Evolutionary conservation across 2,329 filamentous ascomycete genomes (phyloP).

Genomic region (Penicillium expansum): DNA sequence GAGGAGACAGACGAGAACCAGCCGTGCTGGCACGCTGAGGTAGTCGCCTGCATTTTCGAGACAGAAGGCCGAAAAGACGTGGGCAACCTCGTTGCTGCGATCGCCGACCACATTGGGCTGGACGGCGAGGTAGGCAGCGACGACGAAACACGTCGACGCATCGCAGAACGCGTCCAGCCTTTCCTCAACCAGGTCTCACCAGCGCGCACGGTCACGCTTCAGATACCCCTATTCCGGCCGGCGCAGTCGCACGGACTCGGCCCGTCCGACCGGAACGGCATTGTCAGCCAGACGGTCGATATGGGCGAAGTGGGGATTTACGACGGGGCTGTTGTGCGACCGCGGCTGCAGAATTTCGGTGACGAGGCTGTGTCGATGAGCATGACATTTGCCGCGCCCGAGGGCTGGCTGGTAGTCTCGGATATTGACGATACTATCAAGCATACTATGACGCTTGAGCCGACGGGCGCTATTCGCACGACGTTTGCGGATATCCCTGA

Average conservation of each 20-base stretch:
- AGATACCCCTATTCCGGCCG: slow-evolving; percentile 54
- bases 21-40: slow-evolving; percentile 71
- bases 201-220: slow-evolving; percentile 64
- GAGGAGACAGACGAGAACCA: slow-evolving; percentile 23
- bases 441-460: slow-evolving; percentile 75
- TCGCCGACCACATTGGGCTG: slow-evolving; percentile 68
- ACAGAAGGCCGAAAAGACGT: slow-evolving; percentile 66
- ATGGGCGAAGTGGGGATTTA: slow-evolving; percentile 47
- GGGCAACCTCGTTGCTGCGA: slow-evolving; percentile 65
- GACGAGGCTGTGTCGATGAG: slow-evolving; percentile 56
- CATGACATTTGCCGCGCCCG: slow-evolving; percentile 70
- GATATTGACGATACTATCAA: slow-evolving; percentile 98
- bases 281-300: slow-evolving; percentile 62
- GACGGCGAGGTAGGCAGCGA: slow-evolving; percentile 52
- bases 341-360: slow-evolving; percentile 28
- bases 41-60: slow-evolving; percentile 77
- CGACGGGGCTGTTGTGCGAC: slow-evolving; percentile 50
- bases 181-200: slow-evolving; percentile 76
- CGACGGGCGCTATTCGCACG: slow-evolving; percentile 73
- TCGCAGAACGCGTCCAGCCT: slow-evolving; percentile 58
- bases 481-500: slow-evolving; percentile 77
- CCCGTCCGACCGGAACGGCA: slow-evolving; percentile 69
- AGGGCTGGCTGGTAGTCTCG: slow-evolving; percentile 82
- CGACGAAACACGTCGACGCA: slow-evolving; percentile 59
- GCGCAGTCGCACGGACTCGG: slow-evolving; percentile 56